phyloP scores from a whole-genome alignment of 2,329 filamentous ascomycete species.

The Epichloe coenophiala region DNA sequence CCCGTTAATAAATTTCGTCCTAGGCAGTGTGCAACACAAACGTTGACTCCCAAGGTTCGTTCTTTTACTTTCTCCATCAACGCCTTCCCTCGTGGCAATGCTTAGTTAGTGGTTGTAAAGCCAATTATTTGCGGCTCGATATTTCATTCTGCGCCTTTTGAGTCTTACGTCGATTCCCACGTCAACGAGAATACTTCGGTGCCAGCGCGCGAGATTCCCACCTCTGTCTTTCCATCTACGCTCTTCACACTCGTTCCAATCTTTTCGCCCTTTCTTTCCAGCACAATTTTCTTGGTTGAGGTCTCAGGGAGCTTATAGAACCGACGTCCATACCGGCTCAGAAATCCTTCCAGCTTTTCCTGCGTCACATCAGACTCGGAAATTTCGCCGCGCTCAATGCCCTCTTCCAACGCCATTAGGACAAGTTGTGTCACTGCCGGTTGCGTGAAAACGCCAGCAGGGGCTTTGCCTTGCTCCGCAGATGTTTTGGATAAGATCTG shows the following conservation, averaged over 20 bases:
- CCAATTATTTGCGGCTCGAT: not conserved
- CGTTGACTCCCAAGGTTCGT: too few species aligned
- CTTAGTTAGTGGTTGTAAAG: too few species aligned
- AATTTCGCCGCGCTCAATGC: conserved; percentile 39
- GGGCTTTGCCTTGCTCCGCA: conserved; percentile 35
- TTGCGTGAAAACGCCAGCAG: conserved; percentile 71
- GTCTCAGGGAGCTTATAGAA: conserved; percentile 34
- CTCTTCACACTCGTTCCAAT: conserved; percentile 26
- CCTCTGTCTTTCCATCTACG: conserved; percentile 25
- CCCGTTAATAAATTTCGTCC: too few species aligned
- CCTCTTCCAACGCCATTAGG: conserved; percentile 47
- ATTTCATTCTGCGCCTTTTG: not conserved
- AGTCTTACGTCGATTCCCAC: conserved; percentile 13
- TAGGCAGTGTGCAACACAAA: too few species aligned
- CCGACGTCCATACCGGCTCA: conserved; percentile 35
- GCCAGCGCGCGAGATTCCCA: conserved; percentile 29
- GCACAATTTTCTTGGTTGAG: conserved; percentile 17
- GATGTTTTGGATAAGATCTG: conserved; percentile 42
- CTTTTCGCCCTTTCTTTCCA: conserved; percentile 28
- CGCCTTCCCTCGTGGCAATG: too few species aligned
- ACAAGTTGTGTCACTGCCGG: conserved; percentile 54
- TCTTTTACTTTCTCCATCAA: too few species aligned
- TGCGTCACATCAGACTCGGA: conserved; percentile 37
- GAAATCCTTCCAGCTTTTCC: conserved; percentile 39
- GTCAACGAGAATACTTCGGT: conserved; percentile 27